Base-by-base conservation (phyloP, 805 yeast genomes). In the Cyberlindnera mrakii region DNA sequence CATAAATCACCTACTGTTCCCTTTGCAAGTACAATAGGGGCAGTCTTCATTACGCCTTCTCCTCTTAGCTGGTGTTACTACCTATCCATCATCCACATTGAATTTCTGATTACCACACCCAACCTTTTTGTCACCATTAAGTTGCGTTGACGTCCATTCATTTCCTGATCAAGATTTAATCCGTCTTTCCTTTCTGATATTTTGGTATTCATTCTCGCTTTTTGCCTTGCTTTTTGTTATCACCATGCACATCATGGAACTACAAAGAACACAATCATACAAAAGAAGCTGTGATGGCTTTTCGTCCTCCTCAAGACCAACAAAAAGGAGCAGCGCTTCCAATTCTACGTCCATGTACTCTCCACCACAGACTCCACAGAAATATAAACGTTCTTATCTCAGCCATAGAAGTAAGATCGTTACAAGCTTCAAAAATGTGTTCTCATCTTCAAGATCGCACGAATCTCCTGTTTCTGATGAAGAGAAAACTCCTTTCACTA, bases 91-190 rank as follows among this genome's bases (percentile, higher is more conserved):
- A 23, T 23, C 27, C 27, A 23, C 27, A 23, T 23, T 23, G 27
- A 23, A 32, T 20, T 14, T 30, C 33, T 33, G 14, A 29, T 25
- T 11, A 17, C 16, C 31, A 14, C 16, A n/a, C 32, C 30, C 37
- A 17, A 11, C 36, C 30, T 20, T 17, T 16, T 41, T 56, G 62
- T 57, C 62, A 42, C 62, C 62, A 58, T 58, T 58, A 41, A 51
- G 16, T 58, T 57, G 62, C 45, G 62, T 50, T 55, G 62, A 55
- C 62, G 60, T 58, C 62, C 62, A 52, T 35, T 57, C 62, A 33
- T 57, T 56, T 36, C 13, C 37, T 34, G 25, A 14, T 14, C 18
- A 29, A 31, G 39, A 30, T 41, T 41, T 35, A 40, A 40, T 37
- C 46, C 41, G 46, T 44, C 46, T 20, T 38, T 42, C 45, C 25